Evolutionary conservation across 139 green algal genomes (phyloP), one percentile per base, ranked within the genome.

Genomic region (Coelastrella sp.): DNA sequence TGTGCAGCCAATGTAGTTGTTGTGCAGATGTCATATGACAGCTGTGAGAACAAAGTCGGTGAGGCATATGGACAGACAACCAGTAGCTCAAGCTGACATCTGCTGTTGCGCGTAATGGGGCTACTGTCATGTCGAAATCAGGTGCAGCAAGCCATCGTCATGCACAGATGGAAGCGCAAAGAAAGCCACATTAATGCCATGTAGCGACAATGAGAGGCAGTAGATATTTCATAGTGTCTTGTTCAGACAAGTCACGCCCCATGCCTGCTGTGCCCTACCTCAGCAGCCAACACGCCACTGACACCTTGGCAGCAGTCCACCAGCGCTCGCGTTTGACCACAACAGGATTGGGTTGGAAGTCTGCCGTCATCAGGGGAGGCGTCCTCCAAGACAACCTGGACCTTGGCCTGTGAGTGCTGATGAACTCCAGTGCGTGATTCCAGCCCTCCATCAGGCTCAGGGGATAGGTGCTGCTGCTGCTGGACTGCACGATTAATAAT

Each of bases 401-500:
- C 37, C 71, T 81, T 1, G 51, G 81, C 7, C 4, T 32, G 51
- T 73, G 50, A 17, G 30, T 35, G n/a, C 19, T 30, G 2, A 80
- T 63, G 13, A 86, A 86, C 40, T 86, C 81, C n/a, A 86, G 2
- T 6, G 67, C 50, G 38, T 30, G 13, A 51, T 81, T 81, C 64
- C 51, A 81, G 35, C 64, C 81, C 51, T 86, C 81, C 34, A 73
- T 43, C 37, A 81, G 13, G 1, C 38, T 84, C 50, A 79, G 34
- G 7, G 85, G 85, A 50, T 87, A 86, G 13, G 67, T 84, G 30
- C 68, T 84, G 79, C 69, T 72, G 64, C 48, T 87, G 45, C 53
- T 64, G 64, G 51, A 38, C 15, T 89, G 85, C 30, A 89, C 74
- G 7, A 89, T 72, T 5, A 40, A 51, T 0, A 43, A 32, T 41